Base-by-base conservation (phyloP, 371 early-diverging fungal species). In the Cokeromyces recurvatus region DNA sequence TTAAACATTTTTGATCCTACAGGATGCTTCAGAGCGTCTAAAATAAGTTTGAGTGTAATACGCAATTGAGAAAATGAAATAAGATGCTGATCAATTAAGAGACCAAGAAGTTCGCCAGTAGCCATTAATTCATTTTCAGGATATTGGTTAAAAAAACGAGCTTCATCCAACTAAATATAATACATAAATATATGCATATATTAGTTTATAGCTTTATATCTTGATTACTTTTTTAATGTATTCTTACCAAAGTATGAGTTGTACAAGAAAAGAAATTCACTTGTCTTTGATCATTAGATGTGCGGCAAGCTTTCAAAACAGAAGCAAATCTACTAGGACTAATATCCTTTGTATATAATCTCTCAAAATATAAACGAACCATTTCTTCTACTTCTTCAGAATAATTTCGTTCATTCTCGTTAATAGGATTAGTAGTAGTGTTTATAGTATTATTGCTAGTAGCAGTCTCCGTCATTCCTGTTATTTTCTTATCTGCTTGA, bases 131-230 rank as follows among this genome's bases (percentile, higher is more conserved):
- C 90, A 51, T 88, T 86, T 32, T 92, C 94, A 1, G 97, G 97
- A 61, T 96, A 97, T 50, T 90, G 86, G 21, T 81, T 75, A 50
- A 97, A 94, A 59, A 91, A 96, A 20, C 89, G 85, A 64, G 89
- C 91, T 65, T 97, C 98, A 55, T 97, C 98, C 57, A 97, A 81
- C 48, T 72, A 48, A 19, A 20, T 19, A 11, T 10, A 27, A 27
- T 11, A 5, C 5, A 27, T 27, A 11, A 7, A 27, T 7, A 27
- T 27, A 11, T 27, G 11, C 29, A 27, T 27, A 27, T 27, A 7
- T 27, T n/a, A 32, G 24, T 14, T n/a, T 2, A 20, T 34, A 32
- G 14, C 4, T 27, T 40, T 6, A n/a, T 22, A 11, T 24, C 10
- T 5, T 8, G 2, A 6, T 11, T 32, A 24, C 36, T 37, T 23